phyloP scores from a whole-genome alignment of 129 eudicot species.

The Rutidosis leptorrhynchoides region DNA sequence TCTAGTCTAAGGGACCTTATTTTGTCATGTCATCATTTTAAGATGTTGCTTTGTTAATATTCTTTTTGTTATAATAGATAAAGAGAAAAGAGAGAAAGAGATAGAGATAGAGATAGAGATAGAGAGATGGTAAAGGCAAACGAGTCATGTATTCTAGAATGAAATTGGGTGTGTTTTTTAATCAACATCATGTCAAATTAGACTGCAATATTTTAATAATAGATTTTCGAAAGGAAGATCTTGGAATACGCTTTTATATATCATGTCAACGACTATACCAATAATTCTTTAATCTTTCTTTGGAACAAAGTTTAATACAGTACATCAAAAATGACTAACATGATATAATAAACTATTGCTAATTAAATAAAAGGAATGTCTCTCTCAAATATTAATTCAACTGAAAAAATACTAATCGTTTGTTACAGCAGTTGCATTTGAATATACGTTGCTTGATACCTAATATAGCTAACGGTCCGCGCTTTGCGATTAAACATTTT shows the following conservation, averaged over 20 bases:
- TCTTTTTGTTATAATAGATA: no score
- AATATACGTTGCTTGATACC: no score
- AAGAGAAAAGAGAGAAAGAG: no score
- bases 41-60: no score
- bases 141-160: neutral
- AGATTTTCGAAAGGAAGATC: neutral
- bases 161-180: neutral
- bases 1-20: no score
- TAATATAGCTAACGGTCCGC: no score
- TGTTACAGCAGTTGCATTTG: no score
- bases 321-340: neutral
- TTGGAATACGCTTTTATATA: neutral
- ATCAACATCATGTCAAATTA: neutral
- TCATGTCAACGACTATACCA: conserved; percentile 11
- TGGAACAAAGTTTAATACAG: neutral
- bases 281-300: neutral
- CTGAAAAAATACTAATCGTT: no score
- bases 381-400: neutral
- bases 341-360: no score
- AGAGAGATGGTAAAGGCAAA: neutral
- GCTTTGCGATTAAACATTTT: no score
- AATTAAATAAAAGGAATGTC: neutral
- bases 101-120: no score
- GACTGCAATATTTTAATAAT: neutral
- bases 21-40: no score